A percentile compares a stretch with the other conserved stretches of the same genome.
Evolutionary conservation across 1,284 basidiomycete genomes (phyloP).

Genomic region (Rugosomyces carneus): DNA sequence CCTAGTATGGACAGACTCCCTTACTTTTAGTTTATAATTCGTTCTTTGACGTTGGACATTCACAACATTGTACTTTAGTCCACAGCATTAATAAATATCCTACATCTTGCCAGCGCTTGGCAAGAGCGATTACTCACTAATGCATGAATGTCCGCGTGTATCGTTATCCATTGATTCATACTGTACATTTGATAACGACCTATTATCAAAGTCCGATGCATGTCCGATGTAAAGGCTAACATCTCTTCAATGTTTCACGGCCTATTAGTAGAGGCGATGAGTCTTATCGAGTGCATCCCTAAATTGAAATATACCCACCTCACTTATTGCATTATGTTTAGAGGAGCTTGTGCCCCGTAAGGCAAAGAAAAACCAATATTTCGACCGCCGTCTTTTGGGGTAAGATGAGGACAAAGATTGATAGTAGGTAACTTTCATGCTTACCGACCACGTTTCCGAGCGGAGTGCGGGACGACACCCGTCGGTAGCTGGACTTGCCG

Average conservation of each 20-base stretch:
- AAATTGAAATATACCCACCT: background rate
- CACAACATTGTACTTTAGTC: slow-evolving; percentile 8
- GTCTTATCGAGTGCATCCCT: background rate
- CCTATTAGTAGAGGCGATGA: background rate
- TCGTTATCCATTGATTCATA: background rate
- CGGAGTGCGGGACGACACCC: slow-evolving; percentile 20
- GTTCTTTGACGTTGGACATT: background rate
- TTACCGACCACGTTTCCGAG: slow-evolving; percentile 17
- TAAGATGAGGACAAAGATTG: background rate
- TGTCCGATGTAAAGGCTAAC: background rate
- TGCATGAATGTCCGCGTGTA: too few relatives aligned
- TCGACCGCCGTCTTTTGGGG: slow-evolving; percentile 10
- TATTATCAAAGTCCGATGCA: background rate
- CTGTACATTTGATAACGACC: background rate
- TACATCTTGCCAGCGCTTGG: background rate
- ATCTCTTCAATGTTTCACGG: background rate
- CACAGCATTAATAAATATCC: slow-evolving; percentile 5
- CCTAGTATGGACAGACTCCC: background rate
- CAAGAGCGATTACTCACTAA: too few relatives aligned
- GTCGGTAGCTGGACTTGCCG: slow-evolving; percentile 35
- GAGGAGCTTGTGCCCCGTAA: slow-evolving; percentile 3
- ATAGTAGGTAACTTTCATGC: slow-evolving; percentile 6
- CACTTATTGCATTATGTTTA: background rate
- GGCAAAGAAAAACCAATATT: slow-evolving; percentile 12
- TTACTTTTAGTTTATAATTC: background rate